Evolutionary conservation across 176 grass and related monocot genomes (phyloP).

Genomic region (Metroxylon sagu): DNA sequence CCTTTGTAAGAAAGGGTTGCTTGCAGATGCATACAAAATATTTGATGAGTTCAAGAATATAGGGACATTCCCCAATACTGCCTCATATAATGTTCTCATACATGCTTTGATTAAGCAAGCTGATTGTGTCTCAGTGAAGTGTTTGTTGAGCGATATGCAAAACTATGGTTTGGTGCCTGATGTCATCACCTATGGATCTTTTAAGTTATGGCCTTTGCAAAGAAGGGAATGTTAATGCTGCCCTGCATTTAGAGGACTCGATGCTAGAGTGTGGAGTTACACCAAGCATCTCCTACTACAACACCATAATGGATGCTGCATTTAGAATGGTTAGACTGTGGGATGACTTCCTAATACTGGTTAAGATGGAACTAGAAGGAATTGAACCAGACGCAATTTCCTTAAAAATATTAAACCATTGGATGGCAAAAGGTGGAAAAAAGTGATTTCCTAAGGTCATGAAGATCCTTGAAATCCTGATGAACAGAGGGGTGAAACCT

Average conservation of each 20-base stretch:
- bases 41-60: constrained; percentile 16
- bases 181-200: constrained; percentile 12
- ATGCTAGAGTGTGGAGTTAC: constrained; percentile 11
- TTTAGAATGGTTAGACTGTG: constrained; percentile 13
- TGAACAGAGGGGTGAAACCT: background rate
- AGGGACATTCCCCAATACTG: constrained; percentile 11
- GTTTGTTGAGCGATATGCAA: constrained; percentile 15
- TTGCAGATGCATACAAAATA: constrained; percentile 11
- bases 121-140: background rate
- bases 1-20: constrained; percentile 17
- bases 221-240: constrained; percentile 4
- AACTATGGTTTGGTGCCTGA: constrained; percentile 8
- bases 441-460: constrained; percentile 20
- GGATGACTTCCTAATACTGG: constrained; percentile 21
- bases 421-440: constrained; percentile 7
- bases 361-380: constrained; percentile 23
- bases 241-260: constrained; percentile 3
- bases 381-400: constrained; percentile 21
- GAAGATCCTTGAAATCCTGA: constrained; percentile 18
- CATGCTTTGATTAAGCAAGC: constrained; percentile 17
- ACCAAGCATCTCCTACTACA: constrained; percentile 28
- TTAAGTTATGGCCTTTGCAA: constrained; percentile 19
- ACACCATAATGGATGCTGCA: constrained; percentile 17
- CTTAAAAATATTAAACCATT: constrained; percentile 11
- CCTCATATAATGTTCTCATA: constrained; percentile 30